Percentiles rank a stretch among this genome's conserved stretches.
phyloP scores from a whole-genome alignment of 2,329 filamentous ascomycete species.

The Neopestalotiopsis sp. region DNA sequence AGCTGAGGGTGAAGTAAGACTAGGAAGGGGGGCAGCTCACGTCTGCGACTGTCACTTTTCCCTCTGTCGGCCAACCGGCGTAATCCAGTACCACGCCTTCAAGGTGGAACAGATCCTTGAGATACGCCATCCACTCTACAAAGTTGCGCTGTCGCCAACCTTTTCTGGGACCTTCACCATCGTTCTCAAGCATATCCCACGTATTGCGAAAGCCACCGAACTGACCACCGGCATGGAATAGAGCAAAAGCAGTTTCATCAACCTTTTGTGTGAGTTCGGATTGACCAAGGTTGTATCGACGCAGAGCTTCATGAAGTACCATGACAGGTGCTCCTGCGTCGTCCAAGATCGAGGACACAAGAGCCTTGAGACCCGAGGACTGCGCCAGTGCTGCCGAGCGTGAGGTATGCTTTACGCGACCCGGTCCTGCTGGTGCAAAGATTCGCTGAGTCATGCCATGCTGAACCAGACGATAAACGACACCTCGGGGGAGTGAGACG shows the following conservation, averaged over 20 bases:
- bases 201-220: conserved; percentile 36
- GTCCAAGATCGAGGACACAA: conserved; percentile 43
- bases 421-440: conserved; percentile 35
- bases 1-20: background rate
- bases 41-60: conserved; percentile 44
- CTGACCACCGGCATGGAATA: conserved; percentile 38
- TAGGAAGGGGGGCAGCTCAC: conserved; percentile 33
- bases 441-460: conserved; percentile 45
- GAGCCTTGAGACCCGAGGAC: conserved; percentile 37
- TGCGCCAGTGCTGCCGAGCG: conserved; percentile 43
- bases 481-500: conserved; percentile 42
- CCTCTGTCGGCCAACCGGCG: conserved; percentile 42
- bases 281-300: conserved; percentile 37
- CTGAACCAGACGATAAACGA: conserved; percentile 42
- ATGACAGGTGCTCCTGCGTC: conserved; percentile 42
- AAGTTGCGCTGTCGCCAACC: conserved; percentile 46
- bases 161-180: conserved; percentile 42
- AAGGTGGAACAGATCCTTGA: conserved; percentile 45
- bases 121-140: conserved; percentile 44
- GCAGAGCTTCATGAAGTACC: conserved; percentile 38
- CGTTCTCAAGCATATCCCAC: conserved; percentile 46
- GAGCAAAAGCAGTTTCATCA: conserved; percentile 41
- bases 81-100: conserved; percentile 38
- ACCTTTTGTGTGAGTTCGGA: conserved; percentile 37
- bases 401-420: conserved; percentile 40